Evolutionary conservation across 495 filamentous ascomycete genomes (phyloP).

Genomic region (Xylaria cubensis): DNA sequence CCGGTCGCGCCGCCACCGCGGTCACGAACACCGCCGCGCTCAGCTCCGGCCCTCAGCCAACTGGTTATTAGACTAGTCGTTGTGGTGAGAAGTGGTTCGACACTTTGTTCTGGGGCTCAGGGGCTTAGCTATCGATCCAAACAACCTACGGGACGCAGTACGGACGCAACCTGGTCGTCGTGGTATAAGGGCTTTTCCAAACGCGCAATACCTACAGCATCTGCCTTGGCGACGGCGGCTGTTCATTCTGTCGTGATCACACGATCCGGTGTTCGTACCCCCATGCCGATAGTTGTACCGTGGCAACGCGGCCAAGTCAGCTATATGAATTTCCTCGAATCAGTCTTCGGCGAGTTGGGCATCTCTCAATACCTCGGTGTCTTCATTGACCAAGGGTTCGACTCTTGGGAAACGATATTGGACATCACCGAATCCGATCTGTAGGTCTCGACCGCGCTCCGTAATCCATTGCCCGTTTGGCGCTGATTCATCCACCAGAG

Average conservation of each 20-base stretch:
- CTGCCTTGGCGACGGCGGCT: not conserved
- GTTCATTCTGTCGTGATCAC: not conserved
- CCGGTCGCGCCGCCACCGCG: conserved; percentile 16
- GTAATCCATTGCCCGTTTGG: not conserved
- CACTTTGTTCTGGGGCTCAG: not conserved
- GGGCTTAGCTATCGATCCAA: not conserved
- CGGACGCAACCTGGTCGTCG: not conserved
- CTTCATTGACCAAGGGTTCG: conserved; percentile 78
- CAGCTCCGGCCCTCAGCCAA: conserved; percentile 30
- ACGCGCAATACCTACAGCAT: not conserved
- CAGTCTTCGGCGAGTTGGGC: conserved; percentile 71
- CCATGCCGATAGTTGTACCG: conserved; percentile 35
- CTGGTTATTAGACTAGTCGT: conserved; percentile 42
- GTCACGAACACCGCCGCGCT: conserved; percentile 27
- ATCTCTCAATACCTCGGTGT: conserved; percentile 72
- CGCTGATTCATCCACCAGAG: conserved; percentile 49
- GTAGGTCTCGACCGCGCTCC: conserved; percentile 51
- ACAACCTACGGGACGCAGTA: not conserved
- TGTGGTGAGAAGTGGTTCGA: conserved; percentile 22
- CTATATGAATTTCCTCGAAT: conserved; percentile 55
- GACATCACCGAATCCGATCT: conserved; percentile 83
- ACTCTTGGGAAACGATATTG: conserved; percentile 79
- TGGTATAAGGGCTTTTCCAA: not conserved
- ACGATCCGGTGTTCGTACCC: conserved; percentile 19
- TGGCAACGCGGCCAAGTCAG: conserved; percentile 38